A percentile compares a stretch with the other conserved stretches of the same genome.
phyloP scores from a whole-genome alignment of 78 protist species.

The Reticulomyxa filosa region DNA sequence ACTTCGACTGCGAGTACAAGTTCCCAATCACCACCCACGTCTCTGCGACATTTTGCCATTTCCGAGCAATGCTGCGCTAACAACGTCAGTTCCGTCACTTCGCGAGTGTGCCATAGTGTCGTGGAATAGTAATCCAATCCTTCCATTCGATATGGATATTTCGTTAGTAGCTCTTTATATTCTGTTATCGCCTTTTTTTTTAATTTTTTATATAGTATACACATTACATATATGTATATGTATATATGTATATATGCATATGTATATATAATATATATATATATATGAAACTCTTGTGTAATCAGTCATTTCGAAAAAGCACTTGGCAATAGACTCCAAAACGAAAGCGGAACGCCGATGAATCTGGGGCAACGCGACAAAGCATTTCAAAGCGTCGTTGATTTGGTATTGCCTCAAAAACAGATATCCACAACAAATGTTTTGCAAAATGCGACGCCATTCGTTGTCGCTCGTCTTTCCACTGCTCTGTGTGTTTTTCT shows the following conservation, averaged over 20 bases:
- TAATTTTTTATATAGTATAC: too few species aligned
- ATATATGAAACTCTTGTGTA: too few species aligned
- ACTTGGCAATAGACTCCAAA: background rate
- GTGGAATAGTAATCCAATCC: slow-evolving; percentile 53
- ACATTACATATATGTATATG: too few species aligned
- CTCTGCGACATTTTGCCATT: slow-evolving; percentile 38
- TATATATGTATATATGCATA: too few species aligned
- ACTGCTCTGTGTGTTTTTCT: too few species aligned
- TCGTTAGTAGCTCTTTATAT: slow-evolving; percentile 6
- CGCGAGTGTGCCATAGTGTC: slow-evolving; percentile 58
- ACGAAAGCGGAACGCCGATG: slow-evolving; percentile 18
- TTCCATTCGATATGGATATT: slow-evolving; percentile 23
- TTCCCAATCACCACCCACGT: slow-evolving; percentile 56
- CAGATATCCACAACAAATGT: background rate
- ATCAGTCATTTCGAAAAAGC: slow-evolving; percentile 10
- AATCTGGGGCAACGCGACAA: background rate
- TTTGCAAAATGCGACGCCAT: background rate
- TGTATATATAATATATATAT: too few species aligned
- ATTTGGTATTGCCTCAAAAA: slow-evolving; percentile 8
- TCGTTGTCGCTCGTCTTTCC: too few species aligned
- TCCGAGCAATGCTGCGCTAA: slow-evolving; percentile 35
- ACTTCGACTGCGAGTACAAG: slow-evolving; percentile 43
- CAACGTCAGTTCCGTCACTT: slow-evolving; percentile 28
- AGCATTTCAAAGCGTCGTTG: slow-evolving; percentile 23
- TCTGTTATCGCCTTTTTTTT: slow-evolving; percentile 3